A percentile compares a stretch with the other conserved stretches of the same genome.
phyloP scores from a whole-genome alignment of 805 yeast species.

The Yarrowia sp. region DNA sequence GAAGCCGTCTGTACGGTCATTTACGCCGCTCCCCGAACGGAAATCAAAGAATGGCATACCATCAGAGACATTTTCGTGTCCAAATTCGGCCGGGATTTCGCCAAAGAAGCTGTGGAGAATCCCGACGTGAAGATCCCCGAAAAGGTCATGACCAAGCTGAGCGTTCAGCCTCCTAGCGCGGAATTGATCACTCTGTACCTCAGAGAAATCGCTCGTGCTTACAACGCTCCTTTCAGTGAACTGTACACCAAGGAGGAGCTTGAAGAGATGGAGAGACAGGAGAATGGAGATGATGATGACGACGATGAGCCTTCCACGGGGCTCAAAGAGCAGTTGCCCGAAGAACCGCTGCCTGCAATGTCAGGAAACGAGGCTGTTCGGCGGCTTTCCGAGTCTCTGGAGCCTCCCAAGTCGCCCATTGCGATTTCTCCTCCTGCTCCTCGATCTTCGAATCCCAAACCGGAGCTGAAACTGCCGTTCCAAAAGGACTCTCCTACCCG shows the following conservation, averaged over 20 bases:
- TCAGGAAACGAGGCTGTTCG: slow-evolving; percentile 42
- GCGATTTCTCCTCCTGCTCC: slow-evolving; percentile 48
- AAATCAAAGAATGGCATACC: slow-evolving; percentile 70
- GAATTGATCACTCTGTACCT: slow-evolving; percentile 73
- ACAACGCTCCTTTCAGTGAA: slow-evolving; percentile 75
- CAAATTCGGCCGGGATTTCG: slow-evolving; percentile 74
- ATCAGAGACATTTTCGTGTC: slow-evolving; percentile 67
- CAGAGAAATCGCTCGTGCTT: slow-evolving; percentile 80
- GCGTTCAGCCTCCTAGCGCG: slow-evolving; percentile 69
- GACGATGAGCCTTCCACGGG: slow-evolving; percentile 40
- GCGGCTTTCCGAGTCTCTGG: slow-evolving; percentile 43
- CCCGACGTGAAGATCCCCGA: slow-evolving; percentile 63
- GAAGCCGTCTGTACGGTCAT: slow-evolving; percentile 79
- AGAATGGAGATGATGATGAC: slow-evolving; percentile 51
- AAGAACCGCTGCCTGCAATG: slow-evolving; percentile 41
- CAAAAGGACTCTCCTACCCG: slow-evolving; percentile 30
- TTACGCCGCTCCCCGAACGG: slow-evolving; percentile 74
- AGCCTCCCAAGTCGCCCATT: slow-evolving; percentile 46
- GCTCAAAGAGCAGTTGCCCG: slow-evolving; percentile 19
- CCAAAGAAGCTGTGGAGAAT: slow-evolving; percentile 61
- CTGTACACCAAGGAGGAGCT: slow-evolving; percentile 49
- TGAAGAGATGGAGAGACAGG: slow-evolving; percentile 47
- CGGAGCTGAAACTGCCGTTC: slow-evolving; percentile 43
- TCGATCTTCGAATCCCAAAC: slow-evolving; percentile 48
- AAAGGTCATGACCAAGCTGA: slow-evolving; percentile 68